Percentiles rank a stretch among this genome's conserved stretches.
phyloP scores from a whole-genome alignment of 805 yeast species.

The Sugiyamaella qingdaonensis region DNA sequence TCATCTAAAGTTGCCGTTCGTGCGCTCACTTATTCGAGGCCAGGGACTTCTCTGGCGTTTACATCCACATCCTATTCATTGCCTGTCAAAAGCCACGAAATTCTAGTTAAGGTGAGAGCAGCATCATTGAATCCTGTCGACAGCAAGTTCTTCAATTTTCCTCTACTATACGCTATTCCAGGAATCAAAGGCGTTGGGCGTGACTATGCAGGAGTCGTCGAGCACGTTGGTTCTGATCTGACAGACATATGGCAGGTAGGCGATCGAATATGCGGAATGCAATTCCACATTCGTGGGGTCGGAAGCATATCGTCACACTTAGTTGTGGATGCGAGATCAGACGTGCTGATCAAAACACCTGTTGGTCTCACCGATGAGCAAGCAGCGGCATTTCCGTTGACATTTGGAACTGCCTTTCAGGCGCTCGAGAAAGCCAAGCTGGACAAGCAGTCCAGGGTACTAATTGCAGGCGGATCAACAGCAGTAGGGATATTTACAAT shows the following conservation, averaged over 20 bases:
- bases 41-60: constrained; percentile 29
- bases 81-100: constrained; percentile 45
- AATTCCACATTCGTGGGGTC: constrained; percentile 45
- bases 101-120: constrained; percentile 56
- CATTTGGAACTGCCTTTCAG: constrained; percentile 57
- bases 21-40: constrained; percentile 19
- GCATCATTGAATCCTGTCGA: constrained; percentile 67
- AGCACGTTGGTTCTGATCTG: constrained; percentile 49
- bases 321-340: constrained; percentile 49
- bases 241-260: constrained; percentile 45
- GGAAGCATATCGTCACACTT: constrained; percentile 60
- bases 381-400: constrained; percentile 66
- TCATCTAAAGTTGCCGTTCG: constrained; percentile 15
- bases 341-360: constrained; percentile 48
- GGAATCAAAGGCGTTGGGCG: constrained; percentile 65
- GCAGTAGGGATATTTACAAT: constrained; percentile 56
- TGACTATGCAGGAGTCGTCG: constrained; percentile 61
- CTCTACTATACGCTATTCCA: constrained; percentile 34
- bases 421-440: constrained; percentile 37
- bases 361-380: constrained; percentile 43
- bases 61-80: constrained; percentile 50
- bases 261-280: constrained; percentile 61
- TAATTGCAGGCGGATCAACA: constrained; percentile 73
- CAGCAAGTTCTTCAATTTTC: constrained; percentile 40
- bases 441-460: constrained; percentile 44